phyloP scores from a whole-genome alignment of 768 basidiomycete species.

The Boletus patriciae region DNA sequence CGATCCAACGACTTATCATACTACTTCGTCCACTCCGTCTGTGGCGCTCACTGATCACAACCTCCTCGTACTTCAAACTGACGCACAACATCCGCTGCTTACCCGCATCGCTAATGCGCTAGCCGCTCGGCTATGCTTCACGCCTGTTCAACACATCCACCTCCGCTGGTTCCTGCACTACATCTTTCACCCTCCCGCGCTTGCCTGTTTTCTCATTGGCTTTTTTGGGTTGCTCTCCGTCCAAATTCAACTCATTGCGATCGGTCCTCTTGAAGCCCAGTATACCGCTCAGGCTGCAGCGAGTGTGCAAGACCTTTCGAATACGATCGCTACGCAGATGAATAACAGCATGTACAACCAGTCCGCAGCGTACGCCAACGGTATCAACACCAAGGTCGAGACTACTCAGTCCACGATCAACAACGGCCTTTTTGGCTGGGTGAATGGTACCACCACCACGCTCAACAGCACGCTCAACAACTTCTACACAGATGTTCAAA shows the following conservation, averaged over 20 bases:
- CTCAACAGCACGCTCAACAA: slow-evolving; percentile 83
- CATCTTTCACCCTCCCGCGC: slow-evolving; percentile 86
- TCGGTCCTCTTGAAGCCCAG: slow-evolving; percentile 68
- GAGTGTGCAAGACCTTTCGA: slow-evolving; percentile 65
- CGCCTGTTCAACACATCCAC: slow-evolving; percentile 62
- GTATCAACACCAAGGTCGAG: slow-evolving; percentile 71
- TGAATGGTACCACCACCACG: slow-evolving; percentile 83
- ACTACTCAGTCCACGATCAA: slow-evolving; percentile 76
- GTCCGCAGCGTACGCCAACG: slow-evolving; percentile 72
- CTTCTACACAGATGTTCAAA: slow-evolving; percentile 86
- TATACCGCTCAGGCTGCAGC: slow-evolving; percentile 63
- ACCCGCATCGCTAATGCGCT: slow-evolving; percentile 61
- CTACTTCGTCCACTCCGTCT: slow-evolving; percentile 42
- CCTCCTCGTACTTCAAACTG: slow-evolving; percentile 70
- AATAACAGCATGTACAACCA: slow-evolving; percentile 84
- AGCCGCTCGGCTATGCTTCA: slow-evolving; percentile 50
- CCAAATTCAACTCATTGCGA: slow-evolving; percentile 79
- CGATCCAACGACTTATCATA: slow-evolving; percentile 62
- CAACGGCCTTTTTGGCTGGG: slow-evolving; percentile 90
- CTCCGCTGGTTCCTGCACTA: slow-evolving; percentile 90
- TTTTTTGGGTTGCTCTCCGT: slow-evolving; percentile 85
- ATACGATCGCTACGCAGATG: slow-evolving; percentile 69
- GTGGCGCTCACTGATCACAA: slow-evolving; percentile 73
- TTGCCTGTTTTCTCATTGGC: slow-evolving; percentile 92
- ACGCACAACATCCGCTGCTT: slow-evolving; percentile 70